A percentile compares a stretch with the other conserved stretches of the same genome.
Evolutionary conservation across 306 rosid genomes (phyloP).

Genomic region (Oxytropis ochrocephala): DNA sequence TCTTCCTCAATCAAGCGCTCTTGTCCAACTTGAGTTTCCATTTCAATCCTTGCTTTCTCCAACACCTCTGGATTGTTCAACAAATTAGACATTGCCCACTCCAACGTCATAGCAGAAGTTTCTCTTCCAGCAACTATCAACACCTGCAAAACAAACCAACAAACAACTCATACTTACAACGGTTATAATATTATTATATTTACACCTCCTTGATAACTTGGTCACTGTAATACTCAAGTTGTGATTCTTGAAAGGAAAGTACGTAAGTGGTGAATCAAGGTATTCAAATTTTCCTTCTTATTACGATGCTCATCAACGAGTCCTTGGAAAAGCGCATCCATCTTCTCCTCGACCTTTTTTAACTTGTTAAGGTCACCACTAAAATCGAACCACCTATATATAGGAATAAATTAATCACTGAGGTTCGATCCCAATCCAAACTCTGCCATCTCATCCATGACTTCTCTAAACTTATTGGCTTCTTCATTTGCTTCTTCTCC

Average conservation of each 20-base stretch:
- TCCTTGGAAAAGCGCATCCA: conserved; percentile 44
- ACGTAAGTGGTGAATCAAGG: conserved; percentile 53
- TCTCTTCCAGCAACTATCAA: conserved; percentile 51
- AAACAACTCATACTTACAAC: background rate
- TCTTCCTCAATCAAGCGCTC: conserved; percentile 38
- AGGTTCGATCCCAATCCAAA: conserved; percentile 17
- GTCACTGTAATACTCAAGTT: conserved; percentile 50
- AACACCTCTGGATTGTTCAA: conserved; percentile 42
- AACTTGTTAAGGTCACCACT: conserved; percentile 7
- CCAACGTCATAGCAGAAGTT: conserved; percentile 42
- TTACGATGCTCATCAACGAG: conserved; percentile 48
- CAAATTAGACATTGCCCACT: conserved; percentile 55
- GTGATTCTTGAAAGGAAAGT: conserved; percentile 37
- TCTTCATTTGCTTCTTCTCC: conserved; percentile 37
- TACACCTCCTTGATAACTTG: conserved; percentile 36
- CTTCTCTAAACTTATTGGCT: conserved; percentile 35
- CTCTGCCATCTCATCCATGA: conserved; percentile 13
- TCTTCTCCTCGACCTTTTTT: conserved; percentile 7
- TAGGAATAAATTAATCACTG: conserved; percentile 38
- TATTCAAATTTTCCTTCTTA: conserved; percentile 10
- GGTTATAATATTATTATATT: too few relatives aligned
- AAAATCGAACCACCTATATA: conserved; percentile 36
- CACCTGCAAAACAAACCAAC: conserved; percentile 21
- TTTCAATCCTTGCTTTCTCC: conserved; percentile 34
- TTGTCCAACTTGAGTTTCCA: conserved; percentile 35